A percentile compares a stretch with the other conserved stretches of the same genome.
Evolutionary conservation across 306 rosid genomes (phyloP).

Genomic region (Hippophae tibetana): DNA sequence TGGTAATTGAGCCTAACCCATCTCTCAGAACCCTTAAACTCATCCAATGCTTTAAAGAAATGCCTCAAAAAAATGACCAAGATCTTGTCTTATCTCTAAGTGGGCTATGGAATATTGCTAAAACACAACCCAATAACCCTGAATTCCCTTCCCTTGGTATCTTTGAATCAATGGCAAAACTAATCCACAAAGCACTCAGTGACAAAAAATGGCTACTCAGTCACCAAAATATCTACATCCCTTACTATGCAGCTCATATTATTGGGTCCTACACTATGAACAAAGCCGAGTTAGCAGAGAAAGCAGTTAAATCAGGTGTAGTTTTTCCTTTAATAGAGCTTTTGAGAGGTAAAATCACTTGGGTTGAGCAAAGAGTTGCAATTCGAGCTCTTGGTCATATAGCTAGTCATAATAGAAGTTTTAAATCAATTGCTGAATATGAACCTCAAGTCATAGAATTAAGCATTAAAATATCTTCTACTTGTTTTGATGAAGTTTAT

Average conservation of each 20-base stretch:
- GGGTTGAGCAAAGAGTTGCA: conserved; percentile 75
- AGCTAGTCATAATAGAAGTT: conserved; percentile 39
- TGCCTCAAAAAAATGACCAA: conserved; percentile 38
- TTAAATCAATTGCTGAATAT: conserved; percentile 28
- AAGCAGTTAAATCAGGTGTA: conserved; percentile 41
- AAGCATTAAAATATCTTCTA: conserved; percentile 33
- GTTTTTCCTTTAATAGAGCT: conserved; percentile 42
- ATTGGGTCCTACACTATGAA: conserved; percentile 63
- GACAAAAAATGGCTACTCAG: conserved; percentile 42
- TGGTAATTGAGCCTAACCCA: conserved; percentile 36
- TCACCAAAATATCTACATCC: conserved; percentile 48
- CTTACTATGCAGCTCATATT: conserved; percentile 67
- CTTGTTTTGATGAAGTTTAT: conserved; percentile 35
- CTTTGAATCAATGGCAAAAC: conserved; percentile 52
- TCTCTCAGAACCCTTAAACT: conserved; percentile 29
- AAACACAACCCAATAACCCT: conserved; percentile 41
- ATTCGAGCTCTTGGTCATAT: conserved; percentile 57
- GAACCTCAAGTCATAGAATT: conserved; percentile 35
- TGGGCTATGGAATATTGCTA: conserved; percentile 57
- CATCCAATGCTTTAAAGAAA: conserved; percentile 33
- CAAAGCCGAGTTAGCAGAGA: conserved; percentile 32
- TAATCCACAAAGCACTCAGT: conserved; percentile 35
- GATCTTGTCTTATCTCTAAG: conserved; percentile 40
- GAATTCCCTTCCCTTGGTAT: conserved; percentile 60
- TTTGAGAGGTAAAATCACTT: conserved; percentile 47